Base-by-base conservation (phyloP, 164 flowering plant genomes). In the Euptelea pleiosperma region DNA sequence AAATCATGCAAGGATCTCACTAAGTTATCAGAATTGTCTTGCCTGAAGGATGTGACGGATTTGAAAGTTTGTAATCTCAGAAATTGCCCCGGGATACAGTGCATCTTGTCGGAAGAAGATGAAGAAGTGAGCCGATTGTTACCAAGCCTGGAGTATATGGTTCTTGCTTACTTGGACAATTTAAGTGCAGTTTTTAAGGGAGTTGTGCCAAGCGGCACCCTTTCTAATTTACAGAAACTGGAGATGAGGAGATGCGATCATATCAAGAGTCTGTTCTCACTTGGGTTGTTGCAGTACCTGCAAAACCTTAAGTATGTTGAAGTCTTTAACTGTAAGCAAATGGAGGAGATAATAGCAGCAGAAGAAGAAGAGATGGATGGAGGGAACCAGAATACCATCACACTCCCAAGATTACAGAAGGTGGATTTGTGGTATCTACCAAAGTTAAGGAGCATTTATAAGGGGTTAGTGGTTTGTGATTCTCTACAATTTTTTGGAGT, bases 251-350 rank as follows among this genome's bases (percentile, higher is more conserved):
- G 19, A 7, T 45, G 62, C n/a, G 4, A 10, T 33, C 14, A 12
- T 4, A 22, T 58, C 52, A 45, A 58, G 52, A 34, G 46, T 46
- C 37, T 46, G 10, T 45, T 58, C 31, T 19, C 62, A 5, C 25
- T 22, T 7, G 8, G 6, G 15, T 19, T 46, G 42, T 34, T 58
- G 1, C 12, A 11, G 21, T 1, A 46, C 7, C 42, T 58, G 2
- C 52, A 24, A 11, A 58, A 33, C 30, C 62, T 58, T 45, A 53
- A 58, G 15, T 6, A 34, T 4, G 34, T 46, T 31, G 53, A 18
- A 34, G 42, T 58, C 14, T 8, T 16, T 2, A 19, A 31, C 22
- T 43, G 61, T 6, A 4, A 34, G 16, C 9, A 15, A 12, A 44
- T 57, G 41, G 51, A 28, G 51, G 45, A 36, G 44, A n/a, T 54